Evolutionary conservation across 768 basidiomycete genomes (phyloP), one percentile per base, ranked within the genome.

Genomic region (Mrakia frigida): DNA sequence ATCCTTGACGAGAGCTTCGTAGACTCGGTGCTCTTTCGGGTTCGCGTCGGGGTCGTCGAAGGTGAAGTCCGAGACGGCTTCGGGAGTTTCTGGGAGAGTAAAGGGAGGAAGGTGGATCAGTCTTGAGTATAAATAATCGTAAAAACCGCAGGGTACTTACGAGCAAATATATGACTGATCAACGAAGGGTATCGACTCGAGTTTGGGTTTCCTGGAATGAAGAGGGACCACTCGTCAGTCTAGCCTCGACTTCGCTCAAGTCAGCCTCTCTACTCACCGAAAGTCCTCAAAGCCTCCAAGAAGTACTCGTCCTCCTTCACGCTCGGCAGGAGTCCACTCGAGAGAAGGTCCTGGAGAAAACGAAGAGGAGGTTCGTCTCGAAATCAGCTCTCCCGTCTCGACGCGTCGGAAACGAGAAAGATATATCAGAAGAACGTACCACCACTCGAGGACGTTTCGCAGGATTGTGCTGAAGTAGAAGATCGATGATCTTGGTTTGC

Each of bases 401-500:
- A 50, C 46, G 46, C 46, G 46, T 14, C 13, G 18, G 46, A n/a
- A n/a, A n/a, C n/a, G 46, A 50, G 23, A 46, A 9, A 9, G 46
- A 69, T 9, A 25, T 28, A 37, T 23, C 67, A 9, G 11, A n/a
- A n/a, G 41, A 14, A 74, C 74, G 31, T 39, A 71, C 70, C 21
- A 74, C 73, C 2, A 73, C 77, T 28, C 73, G 31, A 18, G 93
- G 94, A 3, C 95, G 87, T 61, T 88, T 86, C 46, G 87, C 86
- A 0, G 92, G 91, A 79, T 93, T 90, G 81, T 96, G 94, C 73
- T 90, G 88, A 33, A 98, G 86, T 1, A 96, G 86, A 87, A 87
- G 88, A 0, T 87, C 88, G 46, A 98, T 93, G 91, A 84, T 91
- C 87, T 83, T 87, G 86, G 83, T 92, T 90, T 77, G 88, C 85